Evolutionary conservation across 2,329 filamentous ascomycete species (phyloP).

Genomic region (Thelonectria rubi): DNA sequence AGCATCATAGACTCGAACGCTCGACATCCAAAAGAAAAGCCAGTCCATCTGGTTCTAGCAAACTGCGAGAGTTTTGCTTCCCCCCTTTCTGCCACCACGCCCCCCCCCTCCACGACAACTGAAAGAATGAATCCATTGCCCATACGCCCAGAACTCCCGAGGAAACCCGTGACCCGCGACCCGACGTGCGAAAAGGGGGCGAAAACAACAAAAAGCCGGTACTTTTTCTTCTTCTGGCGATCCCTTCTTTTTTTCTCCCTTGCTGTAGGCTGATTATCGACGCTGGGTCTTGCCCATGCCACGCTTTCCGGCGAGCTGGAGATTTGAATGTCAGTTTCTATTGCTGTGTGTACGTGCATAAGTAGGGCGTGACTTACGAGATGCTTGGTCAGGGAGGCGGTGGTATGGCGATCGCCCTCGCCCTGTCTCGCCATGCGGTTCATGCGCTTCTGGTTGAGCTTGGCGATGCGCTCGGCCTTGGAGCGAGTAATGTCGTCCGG

Average conservation of each 20-base stretch:
- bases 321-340: constrained; percentile 23
- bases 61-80: constrained; percentile 10
- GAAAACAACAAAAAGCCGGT: constrained; percentile 28
- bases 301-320: constrained; percentile 86
- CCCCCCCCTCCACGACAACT: too few species aligned
- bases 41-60: background rate
- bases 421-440: constrained; percentile 97
- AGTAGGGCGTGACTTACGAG: constrained; percentile 69
- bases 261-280: constrained; percentile 56
- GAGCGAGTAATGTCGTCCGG: constrained; percentile 70
- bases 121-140: constrained; percentile 25
- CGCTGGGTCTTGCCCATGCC: constrained; percentile 88
- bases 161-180: constrained; percentile 38
- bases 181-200: constrained; percentile 32
- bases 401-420: constrained; percentile 92
- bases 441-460: constrained; percentile 97
- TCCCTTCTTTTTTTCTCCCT: background rate
- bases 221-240: constrained; percentile 33
- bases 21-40: too few species aligned
- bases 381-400: constrained; percentile 85
- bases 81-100: background rate
- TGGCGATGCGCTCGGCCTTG: constrained; percentile 87
- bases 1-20: constrained; percentile 1
- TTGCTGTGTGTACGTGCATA: constrained; percentile 3
- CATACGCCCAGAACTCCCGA: constrained; percentile 46